These are phyloP conservation scores for Daedaleopsis sinensis DNA, from an alignment of 768 basidiomycete genomes.

Conservation along the genomic window DNA sequence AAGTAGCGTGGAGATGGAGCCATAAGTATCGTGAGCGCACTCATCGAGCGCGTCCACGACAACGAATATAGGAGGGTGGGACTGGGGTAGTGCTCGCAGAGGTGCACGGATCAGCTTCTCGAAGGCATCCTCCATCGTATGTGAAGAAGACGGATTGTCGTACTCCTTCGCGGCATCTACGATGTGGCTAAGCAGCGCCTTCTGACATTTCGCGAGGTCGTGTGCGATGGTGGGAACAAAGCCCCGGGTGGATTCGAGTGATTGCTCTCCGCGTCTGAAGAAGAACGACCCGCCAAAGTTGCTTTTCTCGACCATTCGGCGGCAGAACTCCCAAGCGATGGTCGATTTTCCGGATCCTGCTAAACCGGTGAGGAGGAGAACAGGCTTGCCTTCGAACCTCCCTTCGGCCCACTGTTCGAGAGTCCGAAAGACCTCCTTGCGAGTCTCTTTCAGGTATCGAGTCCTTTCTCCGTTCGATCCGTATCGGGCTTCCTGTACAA, in stretches of 20 bases:
- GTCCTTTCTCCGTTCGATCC: no score
- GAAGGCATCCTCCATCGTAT: neutral
- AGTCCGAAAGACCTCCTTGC: no score
- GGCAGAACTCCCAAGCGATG: neutral
- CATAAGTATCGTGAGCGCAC: neutral
- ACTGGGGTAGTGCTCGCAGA: neutral
- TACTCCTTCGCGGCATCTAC: neutral
- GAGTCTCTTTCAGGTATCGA: no score
- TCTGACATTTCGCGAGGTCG: neutral
- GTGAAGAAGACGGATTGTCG: no score
- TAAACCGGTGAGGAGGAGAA: neutral
- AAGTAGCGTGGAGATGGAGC: no score
- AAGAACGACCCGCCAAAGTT: neutral
- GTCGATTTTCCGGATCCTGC: neutral
- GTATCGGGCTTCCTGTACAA: no score
- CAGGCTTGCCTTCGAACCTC: no score
- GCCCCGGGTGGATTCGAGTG: neutral
- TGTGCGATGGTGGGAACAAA: neutral
- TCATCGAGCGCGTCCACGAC: neutral
- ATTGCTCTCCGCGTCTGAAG: neutral
- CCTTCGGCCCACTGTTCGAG: no score
- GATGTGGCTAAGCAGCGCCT: neutral
- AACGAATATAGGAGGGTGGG: neutral
- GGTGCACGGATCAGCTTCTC: neutral
- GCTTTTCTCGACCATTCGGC: no score